Percentiles rank a stretch among this genome's conserved stretches.
These are phyloP conservation scores for Suhomyces coccinellae DNA, from an alignment of 1,139 yeast genomes.

Conservation along the genomic window DNA sequence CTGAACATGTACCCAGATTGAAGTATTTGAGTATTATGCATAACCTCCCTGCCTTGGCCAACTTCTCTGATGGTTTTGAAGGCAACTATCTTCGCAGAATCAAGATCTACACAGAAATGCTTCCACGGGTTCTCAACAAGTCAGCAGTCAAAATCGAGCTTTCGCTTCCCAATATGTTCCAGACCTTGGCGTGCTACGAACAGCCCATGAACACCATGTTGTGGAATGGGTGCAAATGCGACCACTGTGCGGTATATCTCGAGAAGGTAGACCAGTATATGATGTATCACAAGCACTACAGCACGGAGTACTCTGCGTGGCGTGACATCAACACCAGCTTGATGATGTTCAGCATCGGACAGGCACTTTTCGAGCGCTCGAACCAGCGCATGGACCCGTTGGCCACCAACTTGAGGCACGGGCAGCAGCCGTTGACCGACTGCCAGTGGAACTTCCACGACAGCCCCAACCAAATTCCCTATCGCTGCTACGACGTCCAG, in stretches of 20 bases:
- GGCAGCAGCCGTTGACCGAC: conserved; percentile 26
- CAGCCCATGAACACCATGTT: conserved; percentile 64
- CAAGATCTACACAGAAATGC: conserved; percentile 45
- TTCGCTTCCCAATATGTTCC: conserved; percentile 58
- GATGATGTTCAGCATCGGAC: conserved; percentile 53
- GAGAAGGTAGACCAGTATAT: conserved; percentile 56
- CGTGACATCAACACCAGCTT: conserved; percentile 63
- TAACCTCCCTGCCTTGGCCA: conserved; percentile 41
- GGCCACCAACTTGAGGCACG: conserved; percentile 25
- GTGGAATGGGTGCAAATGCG: conserved; percentile 77
- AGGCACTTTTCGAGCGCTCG: conserved; percentile 39
- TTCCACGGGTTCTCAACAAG: conserved; percentile 42
- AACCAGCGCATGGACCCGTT: conserved; percentile 17
- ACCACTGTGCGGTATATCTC: conserved; percentile 50
- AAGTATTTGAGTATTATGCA: conserved; percentile 50
- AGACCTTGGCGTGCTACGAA: conserved; percentile 65
- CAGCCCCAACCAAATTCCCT: conserved; percentile 23
- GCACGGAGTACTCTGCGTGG: conserved; percentile 40
- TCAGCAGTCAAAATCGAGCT: conserved; percentile 35
- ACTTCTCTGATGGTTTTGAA: conserved; percentile 58
- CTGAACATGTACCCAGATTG: conserved; percentile 21
- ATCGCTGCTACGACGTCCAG: conserved; percentile 36
- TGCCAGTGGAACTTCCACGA: conserved; percentile 42
- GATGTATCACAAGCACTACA: conserved; percentile 62
- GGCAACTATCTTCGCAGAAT: conserved; percentile 67